Evolutionary conservation across 1,284 basidiomycete genomes (phyloP).

Genomic region (Uromyces viciae-fabae): DNA sequence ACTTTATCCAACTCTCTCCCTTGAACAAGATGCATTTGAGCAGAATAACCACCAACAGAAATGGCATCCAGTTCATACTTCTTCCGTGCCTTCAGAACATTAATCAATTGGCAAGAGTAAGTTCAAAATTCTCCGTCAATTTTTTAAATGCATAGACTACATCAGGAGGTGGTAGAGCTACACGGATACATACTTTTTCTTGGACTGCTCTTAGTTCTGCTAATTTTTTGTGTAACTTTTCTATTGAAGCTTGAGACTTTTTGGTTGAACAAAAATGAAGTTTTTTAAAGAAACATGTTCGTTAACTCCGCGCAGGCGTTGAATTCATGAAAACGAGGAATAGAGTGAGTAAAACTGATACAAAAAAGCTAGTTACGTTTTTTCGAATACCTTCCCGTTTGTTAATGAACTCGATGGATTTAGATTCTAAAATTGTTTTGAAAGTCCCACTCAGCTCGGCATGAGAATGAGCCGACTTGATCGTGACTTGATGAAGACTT

Average conservation of each 20-base stretch:
- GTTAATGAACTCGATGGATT: constrained; percentile 31
- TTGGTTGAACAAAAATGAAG: constrained; percentile 44
- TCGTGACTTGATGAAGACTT: constrained; percentile 21
- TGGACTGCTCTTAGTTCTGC: constrained; percentile 76
- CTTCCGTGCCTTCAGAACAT: constrained; percentile 66
- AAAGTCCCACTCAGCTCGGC: constrained; percentile 69
- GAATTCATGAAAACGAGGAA: not conserved
- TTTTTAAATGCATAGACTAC: constrained; percentile 4
- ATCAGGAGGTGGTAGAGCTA: not conserved
- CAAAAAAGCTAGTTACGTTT: constrained; percentile 11
- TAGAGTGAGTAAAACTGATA: too few relatives aligned
- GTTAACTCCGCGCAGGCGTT: not conserved
- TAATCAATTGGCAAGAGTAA: not conserved
- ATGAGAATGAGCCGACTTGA: constrained; percentile 46
- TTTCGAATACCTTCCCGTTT: constrained; percentile 33
- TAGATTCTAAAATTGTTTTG: constrained; percentile 69
- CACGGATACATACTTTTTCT: constrained; percentile 62
- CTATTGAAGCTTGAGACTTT: constrained; percentile 67
- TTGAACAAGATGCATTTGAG: constrained; percentile 85
- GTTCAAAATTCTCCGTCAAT: not conserved
- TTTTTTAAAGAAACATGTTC: not conserved
- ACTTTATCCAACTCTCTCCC: constrained; percentile 91
- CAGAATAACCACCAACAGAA: constrained; percentile 90
- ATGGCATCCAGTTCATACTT: constrained; percentile 92
- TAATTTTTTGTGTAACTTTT: constrained; percentile 82